Evolutionary conservation across 345 rosid species (phyloP).

Genomic region (Pistacia vera): DNA sequence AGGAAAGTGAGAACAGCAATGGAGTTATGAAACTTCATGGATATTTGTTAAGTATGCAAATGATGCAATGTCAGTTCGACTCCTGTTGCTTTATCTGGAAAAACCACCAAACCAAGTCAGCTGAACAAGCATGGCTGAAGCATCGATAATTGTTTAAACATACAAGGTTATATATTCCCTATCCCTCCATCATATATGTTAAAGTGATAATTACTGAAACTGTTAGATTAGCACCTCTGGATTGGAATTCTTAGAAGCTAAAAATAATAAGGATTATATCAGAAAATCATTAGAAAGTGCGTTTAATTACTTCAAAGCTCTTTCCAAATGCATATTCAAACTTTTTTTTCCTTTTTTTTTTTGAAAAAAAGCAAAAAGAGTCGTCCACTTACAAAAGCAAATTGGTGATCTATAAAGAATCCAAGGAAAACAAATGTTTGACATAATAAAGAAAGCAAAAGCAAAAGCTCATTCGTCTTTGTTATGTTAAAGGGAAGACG

Average conservation of each 20-base stretch:
- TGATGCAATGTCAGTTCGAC: background rate
- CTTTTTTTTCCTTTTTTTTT: background rate
- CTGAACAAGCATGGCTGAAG: background rate
- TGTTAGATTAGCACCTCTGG: background rate
- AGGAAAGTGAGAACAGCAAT: slow-evolving; percentile 27
- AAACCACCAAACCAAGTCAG: background rate
- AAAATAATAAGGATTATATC: background rate
- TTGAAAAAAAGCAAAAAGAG: slow-evolving; percentile 12
- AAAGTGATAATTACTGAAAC: background rate
- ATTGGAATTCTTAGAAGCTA: background rate
- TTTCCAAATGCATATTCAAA: slow-evolving; percentile 9
- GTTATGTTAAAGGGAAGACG: slow-evolving; percentile 21
- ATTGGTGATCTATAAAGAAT: slow-evolving; percentile 24
- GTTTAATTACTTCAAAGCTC: background rate
- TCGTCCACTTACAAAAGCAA: slow-evolving; percentile 20
- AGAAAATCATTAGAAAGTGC: background rate
- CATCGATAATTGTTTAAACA: background rate
- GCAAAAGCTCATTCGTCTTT: slow-evolving; percentile 29
- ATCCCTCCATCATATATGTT: no score
- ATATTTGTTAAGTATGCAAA: background rate
- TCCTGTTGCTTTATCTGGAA: slow-evolving; percentile 5
- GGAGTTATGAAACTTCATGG: slow-evolving; percentile 37
- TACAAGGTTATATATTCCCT: background rate
- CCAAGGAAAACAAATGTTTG: slow-evolving; percentile 29
- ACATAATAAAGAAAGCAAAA: slow-evolving; percentile 35